Evolutionary conservation across 1,139 yeast genomes (phyloP), one percentile per base, ranked within the genome.

Genomic region (Geotrichum australiense): DNA sequence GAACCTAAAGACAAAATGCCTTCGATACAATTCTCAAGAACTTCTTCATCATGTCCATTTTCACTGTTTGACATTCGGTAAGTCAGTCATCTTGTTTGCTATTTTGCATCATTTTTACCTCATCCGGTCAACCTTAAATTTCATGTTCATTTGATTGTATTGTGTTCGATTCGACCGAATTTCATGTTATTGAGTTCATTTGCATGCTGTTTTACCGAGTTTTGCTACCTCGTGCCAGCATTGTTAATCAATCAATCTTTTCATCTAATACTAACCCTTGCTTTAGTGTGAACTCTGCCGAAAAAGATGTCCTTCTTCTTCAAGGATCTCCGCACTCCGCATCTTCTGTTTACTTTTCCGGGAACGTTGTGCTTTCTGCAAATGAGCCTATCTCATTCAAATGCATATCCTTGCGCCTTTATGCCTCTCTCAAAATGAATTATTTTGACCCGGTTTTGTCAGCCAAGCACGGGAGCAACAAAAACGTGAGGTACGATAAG

Each of bases 291-390:
- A 72, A 74, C 42, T 76, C 84, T 35, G 65, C 74, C 11, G 93
- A 84, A 37, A 81, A 80, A 50, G 94, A 87, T 56, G 93, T 87
- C 7, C 64, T 91, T 15, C 76, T 91, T 2, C 62, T 91, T 26
- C 81, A 89, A 53, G 99, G 99, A 1, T 56, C 77, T 1, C 76
- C 81, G 2, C 72, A 73, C 35, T 89, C 80, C 43, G 95, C 97
- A 0, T 72, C 86, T 0, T 80, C 95, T 1, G 83, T 78, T 1
- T 64, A 83, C n/a, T 61, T 91, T 27, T 66, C 81, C 1, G 99
- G 99, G 4, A 77, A 76, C 18, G 78, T 93, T 18, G 91, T 82
- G 1, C 63, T 91, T 23, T 75, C 93, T 0, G 77, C 85, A 1
- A 68, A 72, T 22, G 98, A 93, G 53, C 86, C 95, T 1, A 65